A percentile compares a stretch with the other conserved stretches of the same genome.
phyloP scores from a whole-genome alignment of 2,329 filamentous ascomycete species.

The Aspergillus floridensis region DNA sequence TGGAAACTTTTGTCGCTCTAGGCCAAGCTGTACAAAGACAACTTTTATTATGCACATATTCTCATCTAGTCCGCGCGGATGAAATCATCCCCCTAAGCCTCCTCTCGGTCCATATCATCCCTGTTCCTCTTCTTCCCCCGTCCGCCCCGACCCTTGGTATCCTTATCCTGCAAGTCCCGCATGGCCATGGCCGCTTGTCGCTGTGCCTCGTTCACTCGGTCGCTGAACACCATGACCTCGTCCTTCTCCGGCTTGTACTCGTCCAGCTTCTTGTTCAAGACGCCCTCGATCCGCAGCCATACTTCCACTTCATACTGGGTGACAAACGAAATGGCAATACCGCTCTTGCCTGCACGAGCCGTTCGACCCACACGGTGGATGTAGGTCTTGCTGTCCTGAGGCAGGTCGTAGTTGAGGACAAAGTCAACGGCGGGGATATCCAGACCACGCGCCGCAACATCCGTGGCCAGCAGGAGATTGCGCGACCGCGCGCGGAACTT shows the following conservation, averaged over 20 bases:
- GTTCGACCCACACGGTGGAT: conserved; percentile 87
- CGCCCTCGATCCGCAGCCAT: conserved; percentile 76
- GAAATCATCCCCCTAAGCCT: no score
- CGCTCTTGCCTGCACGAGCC: conserved; percentile 79
- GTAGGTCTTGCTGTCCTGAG: conserved; percentile 69
- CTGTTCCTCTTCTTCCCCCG: no score
- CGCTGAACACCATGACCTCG: conserved; percentile 49
- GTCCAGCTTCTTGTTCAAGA: conserved; percentile 71
- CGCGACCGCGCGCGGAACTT: conserved; percentile 82
- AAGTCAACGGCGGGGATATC: conserved; percentile 91
- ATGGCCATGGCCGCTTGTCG: conserved; percentile 70
- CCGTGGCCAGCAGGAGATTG: conserved; percentile 83
- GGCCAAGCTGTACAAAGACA: no score
- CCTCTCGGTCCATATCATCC: no score
- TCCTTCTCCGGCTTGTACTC: conserved; percentile 72
- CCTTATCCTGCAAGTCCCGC: no score
- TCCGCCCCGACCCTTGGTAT: no score
- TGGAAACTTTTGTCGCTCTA: no score
- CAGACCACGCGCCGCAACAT: conserved; percentile 88
- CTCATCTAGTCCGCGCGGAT: no score
- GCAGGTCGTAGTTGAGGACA: conserved; percentile 82
- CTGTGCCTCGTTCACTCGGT: no score
- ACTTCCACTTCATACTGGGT: conserved; percentile 88
- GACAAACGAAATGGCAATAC: conserved; percentile 74
- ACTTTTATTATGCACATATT: no score